These are phyloP conservation scores for Pelargonium australe DNA, from an alignment of 441 rosid genomes.

Conservation along the genomic window DNA sequence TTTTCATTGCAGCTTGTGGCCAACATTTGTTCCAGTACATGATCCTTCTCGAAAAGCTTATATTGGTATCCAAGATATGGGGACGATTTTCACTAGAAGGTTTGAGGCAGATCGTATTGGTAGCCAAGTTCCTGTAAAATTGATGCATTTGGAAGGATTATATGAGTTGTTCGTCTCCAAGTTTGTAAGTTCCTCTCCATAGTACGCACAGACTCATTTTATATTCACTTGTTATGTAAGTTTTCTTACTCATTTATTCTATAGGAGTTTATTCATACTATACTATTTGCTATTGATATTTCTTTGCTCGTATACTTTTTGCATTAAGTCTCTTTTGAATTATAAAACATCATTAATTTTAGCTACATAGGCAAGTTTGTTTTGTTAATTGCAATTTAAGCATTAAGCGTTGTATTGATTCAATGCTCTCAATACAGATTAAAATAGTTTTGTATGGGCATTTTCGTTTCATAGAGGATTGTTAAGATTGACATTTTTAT, in stretches of 20 bases:
- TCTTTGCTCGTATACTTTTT: neutral
- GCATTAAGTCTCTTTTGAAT: neutral
- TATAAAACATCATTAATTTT: slow-evolving; percentile 1
- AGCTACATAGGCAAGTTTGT: slow-evolving; percentile 2
- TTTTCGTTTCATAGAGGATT: slow-evolving; percentile 1
- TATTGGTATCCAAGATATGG: slow-evolving; percentile 94
- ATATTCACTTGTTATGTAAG: slow-evolving; percentile 12
- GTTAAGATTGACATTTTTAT: slow-evolving; percentile 6
- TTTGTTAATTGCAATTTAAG: slow-evolving; percentile 3
- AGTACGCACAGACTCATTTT: neutral
- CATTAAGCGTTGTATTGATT: neutral
- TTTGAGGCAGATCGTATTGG: slow-evolving; percentile 90
- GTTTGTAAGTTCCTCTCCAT: slow-evolving; percentile 58
- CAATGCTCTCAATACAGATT: slow-evolving; percentile 1
- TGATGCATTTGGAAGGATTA: slow-evolving; percentile 96
- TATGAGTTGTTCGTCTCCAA: slow-evolving; percentile 91
- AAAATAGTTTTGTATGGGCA: neutral
- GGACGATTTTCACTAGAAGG: slow-evolving; percentile 85
- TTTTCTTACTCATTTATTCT: neutral
- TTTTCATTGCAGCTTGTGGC: slow-evolving; percentile 70
- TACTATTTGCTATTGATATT: neutral
- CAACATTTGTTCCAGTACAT: slow-evolving; percentile 97
- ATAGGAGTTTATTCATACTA: neutral
- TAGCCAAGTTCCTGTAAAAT: slow-evolving; percentile 95
- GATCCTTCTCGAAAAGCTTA: slow-evolving; percentile 91